Evolutionary conservation across 2,329 filamentous ascomycete species (phyloP), one percentile per base, ranked within the genome.

Genomic region (Fusarium sublunatum): DNA sequence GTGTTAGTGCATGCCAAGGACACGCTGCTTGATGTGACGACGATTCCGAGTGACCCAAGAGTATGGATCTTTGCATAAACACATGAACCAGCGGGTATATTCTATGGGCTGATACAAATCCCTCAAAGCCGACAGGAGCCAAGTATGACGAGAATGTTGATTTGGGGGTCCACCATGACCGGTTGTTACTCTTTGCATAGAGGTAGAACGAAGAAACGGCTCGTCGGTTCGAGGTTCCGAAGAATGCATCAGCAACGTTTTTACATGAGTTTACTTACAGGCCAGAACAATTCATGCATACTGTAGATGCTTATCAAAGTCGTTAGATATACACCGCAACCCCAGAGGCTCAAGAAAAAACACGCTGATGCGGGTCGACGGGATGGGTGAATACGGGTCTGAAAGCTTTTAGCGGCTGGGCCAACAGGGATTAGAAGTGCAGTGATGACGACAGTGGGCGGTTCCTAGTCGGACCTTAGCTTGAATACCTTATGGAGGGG

Each of bases 381-480:
- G 56, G 60, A 63, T 46, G 53, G 40, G 63, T 56, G 56, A 65
- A 64, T 56, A 58, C 24, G 61, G 62, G 40, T 35, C 48, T 24
- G 34, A 34, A 19, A 32, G 48, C 46, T 26, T 28, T 57, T 64
- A 66, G 55, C 39, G 65, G 29, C 39, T 45, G 34, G 32, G 39
- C 45, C 43, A 43, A 47, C 47, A 51, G 46, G 40, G 51, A 51
- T 53, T 44, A 11, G 38, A 55, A 51, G 49, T 59, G 43, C 53
- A 51, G 50, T 46, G 54, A 70, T 70, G 67, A 70, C 68, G 68
- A 70, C 68, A 70, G 63, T 54, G 56, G 34, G 42, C n/a, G 44
- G 55, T 52, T 60, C 36, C 29, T 50, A 55, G 48, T 60, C 36
- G 36, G 55, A 60, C 48, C 40, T 51, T 58, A 49, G 35, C 51